Conservation (phyloP, 2,329 filamentous ascomycete species). For the Microsporum ferrugineum region DNA sequence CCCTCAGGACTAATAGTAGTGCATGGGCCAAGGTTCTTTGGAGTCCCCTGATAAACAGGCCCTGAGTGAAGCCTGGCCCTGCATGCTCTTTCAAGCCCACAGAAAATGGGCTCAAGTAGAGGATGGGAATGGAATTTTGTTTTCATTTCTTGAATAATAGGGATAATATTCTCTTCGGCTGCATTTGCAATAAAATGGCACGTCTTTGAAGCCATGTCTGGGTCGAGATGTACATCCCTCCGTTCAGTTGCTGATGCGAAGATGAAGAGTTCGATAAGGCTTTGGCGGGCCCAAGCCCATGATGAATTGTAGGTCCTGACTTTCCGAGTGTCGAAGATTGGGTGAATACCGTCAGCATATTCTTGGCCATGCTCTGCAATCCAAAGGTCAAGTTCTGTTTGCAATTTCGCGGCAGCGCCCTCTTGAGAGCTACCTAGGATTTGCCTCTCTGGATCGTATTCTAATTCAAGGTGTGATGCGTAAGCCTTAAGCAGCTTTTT, state of each 20-base stretch:
- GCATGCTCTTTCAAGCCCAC: background rate
- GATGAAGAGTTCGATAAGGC: slow-evolving; percentile 24
- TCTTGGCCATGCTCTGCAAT: slow-evolving; percentile 22
- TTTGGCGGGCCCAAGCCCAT: slow-evolving; percentile 29
- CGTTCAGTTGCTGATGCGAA: slow-evolving; percentile 16
- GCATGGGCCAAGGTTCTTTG: background rate
- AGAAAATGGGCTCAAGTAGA: background rate
- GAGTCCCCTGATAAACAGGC: background rate
- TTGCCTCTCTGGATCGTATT: background rate
- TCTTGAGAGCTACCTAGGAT: background rate
- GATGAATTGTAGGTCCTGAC: slow-evolving; percentile 24
- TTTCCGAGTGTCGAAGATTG: slow-evolving; percentile 22
- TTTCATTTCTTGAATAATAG: background rate
- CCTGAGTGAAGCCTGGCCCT: background rate
- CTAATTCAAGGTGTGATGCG: background rate
- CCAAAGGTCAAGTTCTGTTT: slow-evolving; percentile 19
- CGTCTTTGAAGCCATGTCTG: background rate
- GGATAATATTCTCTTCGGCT: background rate
- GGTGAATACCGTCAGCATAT: slow-evolving; percentile 22
- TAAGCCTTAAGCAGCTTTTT: background rate
- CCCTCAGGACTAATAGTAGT: background rate
- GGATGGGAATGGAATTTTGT: background rate
- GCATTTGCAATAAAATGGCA: background rate
- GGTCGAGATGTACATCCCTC: background rate
- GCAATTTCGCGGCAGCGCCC: slow-evolving; percentile 9